phyloP scores from a whole-genome alignment of 1,284 basidiomycete species.

The Schizophyllum commune region DNA sequence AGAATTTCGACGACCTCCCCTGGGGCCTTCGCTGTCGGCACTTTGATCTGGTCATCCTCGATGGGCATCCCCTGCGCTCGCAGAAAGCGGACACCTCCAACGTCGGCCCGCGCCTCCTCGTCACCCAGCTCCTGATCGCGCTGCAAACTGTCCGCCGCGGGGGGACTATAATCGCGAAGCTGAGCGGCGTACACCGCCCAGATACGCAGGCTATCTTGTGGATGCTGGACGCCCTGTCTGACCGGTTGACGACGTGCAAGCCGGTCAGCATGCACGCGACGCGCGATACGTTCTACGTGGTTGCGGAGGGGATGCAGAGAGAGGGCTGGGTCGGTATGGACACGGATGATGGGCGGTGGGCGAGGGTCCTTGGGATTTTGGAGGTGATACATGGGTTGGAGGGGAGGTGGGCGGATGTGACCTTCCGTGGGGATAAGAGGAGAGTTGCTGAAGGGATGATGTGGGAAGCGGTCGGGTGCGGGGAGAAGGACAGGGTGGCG shows the following conservation, averaged over 20 bases:
- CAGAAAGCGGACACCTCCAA: not conserved
- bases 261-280: conserved; percentile 19
- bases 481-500: no score
- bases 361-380: no score
- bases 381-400: no score
- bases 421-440: no score
- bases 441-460: no score
- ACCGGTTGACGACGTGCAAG: conserved; percentile 16
- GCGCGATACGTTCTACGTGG: conserved; percentile 24
- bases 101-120: conserved; percentile 13
- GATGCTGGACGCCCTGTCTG: conserved; percentile 19
- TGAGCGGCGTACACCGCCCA: conserved; percentile 18
- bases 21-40: conserved; percentile 8
- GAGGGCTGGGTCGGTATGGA: no score
- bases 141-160: conserved; percentile 16
- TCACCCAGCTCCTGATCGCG: conserved; percentile 23
- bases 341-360: no score
- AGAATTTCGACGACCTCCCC: conserved; percentile 5
- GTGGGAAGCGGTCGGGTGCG: no score
- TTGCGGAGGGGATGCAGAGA: conserved; percentile 18
- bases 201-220: conserved; percentile 20
- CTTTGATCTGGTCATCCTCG: conserved; percentile 24
- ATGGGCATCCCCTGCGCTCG: conserved; percentile 21
- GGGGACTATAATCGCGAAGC: conserved; percentile 22
- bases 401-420: no score